Evolutionary conservation across 257 asterid species (phyloP), one percentile per base, ranked within the genome.

Genomic region (Gentiana dahurica): DNA sequence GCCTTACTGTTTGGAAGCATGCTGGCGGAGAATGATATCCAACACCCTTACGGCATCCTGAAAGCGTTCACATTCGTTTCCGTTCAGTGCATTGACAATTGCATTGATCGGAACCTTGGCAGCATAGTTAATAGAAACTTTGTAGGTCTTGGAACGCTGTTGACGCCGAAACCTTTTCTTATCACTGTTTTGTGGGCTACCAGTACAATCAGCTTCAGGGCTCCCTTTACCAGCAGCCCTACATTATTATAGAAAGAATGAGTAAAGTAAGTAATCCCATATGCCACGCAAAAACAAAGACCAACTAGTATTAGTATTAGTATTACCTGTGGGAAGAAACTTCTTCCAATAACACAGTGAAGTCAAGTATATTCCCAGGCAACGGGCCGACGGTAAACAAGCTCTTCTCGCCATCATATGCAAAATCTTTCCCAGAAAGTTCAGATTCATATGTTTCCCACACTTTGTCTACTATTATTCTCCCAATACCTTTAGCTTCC

Each of bases 31-130:
- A 13, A 86, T 66, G 37, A 77, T 72, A 57, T 83, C 90, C 0
- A 86, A 67, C n/a, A 83, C 90, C 71, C 94, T 72, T 34, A 87
- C 81, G 8, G 96, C 82, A 55, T 81, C 92, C 60, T 87, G 96
- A 53, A 72, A 84, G 13, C 82, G 76, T 62, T 80, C 89, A 13
- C 86, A 73, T 4, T 84, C 93, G 49, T 63, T 72, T 4, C 96
- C 96, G 1, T 66, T 67, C 0, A 82, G 64, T 1, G 82, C 87
- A 66, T 68, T 62, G 0, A 72, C 79, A 49, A 87, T 84, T 12
- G 94, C 77, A 41, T 70, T 74, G 65, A 75, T 60, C 1, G 96
- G 84, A 36, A 87, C 79, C 55, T 73, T 81, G 0, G 92, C 66
- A 60, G 94, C 96, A 66, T 61, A 87, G 58, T 76, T 81, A 10